A percentile compares a stretch with the other conserved stretches of the same genome.
Conservation (phyloP, 306 rosid species). For the Cucurbita moschata region DNA sequence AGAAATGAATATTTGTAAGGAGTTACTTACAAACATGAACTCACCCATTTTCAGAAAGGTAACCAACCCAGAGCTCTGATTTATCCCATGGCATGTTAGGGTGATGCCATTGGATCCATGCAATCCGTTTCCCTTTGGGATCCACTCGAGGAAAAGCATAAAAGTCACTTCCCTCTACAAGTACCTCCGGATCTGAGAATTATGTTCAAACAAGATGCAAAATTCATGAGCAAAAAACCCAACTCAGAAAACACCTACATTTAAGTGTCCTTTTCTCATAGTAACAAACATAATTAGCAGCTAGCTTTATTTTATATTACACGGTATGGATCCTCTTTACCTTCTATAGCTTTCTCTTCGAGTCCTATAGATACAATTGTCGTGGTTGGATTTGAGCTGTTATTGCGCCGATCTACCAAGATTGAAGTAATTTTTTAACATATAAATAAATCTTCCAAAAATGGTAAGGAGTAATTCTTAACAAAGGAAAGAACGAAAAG, state of each 20-base stretch:
- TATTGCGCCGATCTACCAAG: constrained; percentile 46
- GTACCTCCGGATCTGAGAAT: constrained; percentile 46
- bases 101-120: constrained; percentile 31
- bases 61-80: constrained; percentile 86
- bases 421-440: neutral
- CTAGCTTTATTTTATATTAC: neutral
- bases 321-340: constrained; percentile 17
- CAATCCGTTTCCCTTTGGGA: constrained; percentile 40
- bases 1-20: neutral
- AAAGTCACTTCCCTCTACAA: constrained; percentile 63
- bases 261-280: neutral
- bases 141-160: constrained; percentile 86
- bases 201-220: neutral
- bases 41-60: constrained; percentile 70
- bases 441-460: neutral
- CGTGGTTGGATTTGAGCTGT: constrained; percentile 36
- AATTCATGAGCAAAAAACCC: neutral
- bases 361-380: constrained; percentile 47
- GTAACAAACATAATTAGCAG: neutral
- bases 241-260: neutral
- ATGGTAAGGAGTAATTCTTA: neutral
- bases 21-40: neutral
- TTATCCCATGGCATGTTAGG: constrained; percentile 94
- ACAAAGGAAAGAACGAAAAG: neutral
- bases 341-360: constrained; percentile 18